Evolutionary conservation across 176 grass and related monocot genomes (phyloP), one percentile per base, ranked within the genome.

Genomic region (Alopecurus myosuroides): DNA sequence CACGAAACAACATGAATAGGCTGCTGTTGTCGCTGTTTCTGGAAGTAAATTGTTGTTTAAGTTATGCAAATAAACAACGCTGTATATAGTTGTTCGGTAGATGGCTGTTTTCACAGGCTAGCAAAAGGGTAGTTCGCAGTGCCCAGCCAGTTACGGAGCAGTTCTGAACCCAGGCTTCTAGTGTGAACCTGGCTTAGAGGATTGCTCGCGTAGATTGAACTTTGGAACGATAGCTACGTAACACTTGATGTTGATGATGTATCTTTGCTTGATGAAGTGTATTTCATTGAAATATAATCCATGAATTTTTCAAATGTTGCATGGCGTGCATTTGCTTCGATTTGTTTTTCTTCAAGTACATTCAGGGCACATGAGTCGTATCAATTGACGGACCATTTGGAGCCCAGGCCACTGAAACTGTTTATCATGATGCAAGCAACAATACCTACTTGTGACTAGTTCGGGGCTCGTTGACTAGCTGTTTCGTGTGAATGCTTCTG

Each of bases 21-120:
- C 51, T 34, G 28, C 61, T 64, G 22, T 20, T 55, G 45, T 50
- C 74, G 2, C 11, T 9, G 58, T 64, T 22, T 65, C 22, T 2
- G 19, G 22, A n/a, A 61, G 40, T 83, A 60, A 50, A 55, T 12
- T 75, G 15, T n/a, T 57, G 74, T 56, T 36, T 56, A 53, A 48
- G 25, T 74, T 88, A 65, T 68, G 87, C 58, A 85, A 88, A 65
- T 81, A 57, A 60, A 89, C 13, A 6, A 30, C 13, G 49, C 11
- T 68, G 37, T 76, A 34, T 79, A 78, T 78, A 84, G 66, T 11
- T 79, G 67, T 78, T 64, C 36, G 41, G 34, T 72, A 72, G 14
- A 77, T 69, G 14, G 15, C 41, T 18, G 73, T 77, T 39, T 44
- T 70, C 75, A 61, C 48, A 19, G 41, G 58, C 35, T 48, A 82